phyloP scores from a whole-genome alignment of 345 rosid species.

The Adansonia digitata region DNA sequence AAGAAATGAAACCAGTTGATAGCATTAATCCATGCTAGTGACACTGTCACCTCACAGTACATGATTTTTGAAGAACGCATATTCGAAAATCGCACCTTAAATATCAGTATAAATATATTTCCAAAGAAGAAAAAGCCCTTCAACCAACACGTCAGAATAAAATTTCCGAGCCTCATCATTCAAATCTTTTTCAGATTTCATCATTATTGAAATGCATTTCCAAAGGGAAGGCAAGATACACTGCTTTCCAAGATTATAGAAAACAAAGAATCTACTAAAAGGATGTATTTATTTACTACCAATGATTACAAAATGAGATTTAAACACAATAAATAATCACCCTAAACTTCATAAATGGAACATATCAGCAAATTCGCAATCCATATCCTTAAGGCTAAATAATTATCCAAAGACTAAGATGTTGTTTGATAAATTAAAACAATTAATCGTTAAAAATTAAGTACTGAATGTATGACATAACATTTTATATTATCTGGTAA shows the following conservation, averaged over 20 bases:
- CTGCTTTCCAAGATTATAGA: not conserved
- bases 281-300: not conserved
- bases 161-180: not conserved
- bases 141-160: not conserved
- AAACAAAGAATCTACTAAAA: not conserved
- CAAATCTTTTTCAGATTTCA: not conserved
- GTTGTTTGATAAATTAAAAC: too few relatives aligned
- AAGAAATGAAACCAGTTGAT: not conserved
- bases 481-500: too few relatives aligned
- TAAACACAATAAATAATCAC: not conserved
- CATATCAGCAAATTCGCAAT: not conserved
- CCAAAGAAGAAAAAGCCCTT: not conserved
- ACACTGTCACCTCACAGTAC: not conserved
- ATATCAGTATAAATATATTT: not conserved
- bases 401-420: not conserved
- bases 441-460: too few relatives aligned
- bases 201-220: not conserved
- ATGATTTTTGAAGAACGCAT: not conserved
- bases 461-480: too few relatives aligned
- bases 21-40: not conserved
- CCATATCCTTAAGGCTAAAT: not conserved
- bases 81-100: not conserved
- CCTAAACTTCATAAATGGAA: not conserved
- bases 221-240: not conserved
- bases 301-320: slow-evolving; percentile 15